Base-by-base conservation (phyloP, 2,329 filamentous ascomycete genomes). In the Plenodomus tracheiphilus region DNA sequence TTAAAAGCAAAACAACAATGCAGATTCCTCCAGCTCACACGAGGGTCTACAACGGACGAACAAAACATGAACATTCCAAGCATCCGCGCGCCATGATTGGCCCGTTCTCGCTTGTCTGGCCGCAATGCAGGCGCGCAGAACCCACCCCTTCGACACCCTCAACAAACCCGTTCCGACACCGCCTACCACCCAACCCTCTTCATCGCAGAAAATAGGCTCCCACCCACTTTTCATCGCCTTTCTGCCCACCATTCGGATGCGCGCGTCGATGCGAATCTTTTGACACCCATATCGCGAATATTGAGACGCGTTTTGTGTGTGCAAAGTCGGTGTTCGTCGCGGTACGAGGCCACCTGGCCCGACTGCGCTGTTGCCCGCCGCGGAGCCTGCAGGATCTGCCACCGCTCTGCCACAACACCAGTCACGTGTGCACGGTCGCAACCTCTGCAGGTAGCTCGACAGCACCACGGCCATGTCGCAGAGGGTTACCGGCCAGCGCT, bases 401-500 rank as follows among this genome's bases (percentile, higher is more conserved):
- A 40, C 36, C 43, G 34, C 41, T 40, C 42, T 51, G 47, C 48
- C 28, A 43, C 47, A 51, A 41, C 37, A 37, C 34, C 46, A 36
- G 60, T 68, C 65, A 68, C 65, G 65, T 68, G 65, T 54, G 35
- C 35, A 37, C 28, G 21, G 18, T 21, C 38, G 34, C 43, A n/a
- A 16, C 18, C 13, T 47, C 37, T 48, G 28, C 43, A n/a, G n/a
- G n/a, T 52, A 37, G 42, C 32, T 47, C 41, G 44, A 43, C 38
- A n/a, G 44, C 56, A 50, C 49, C 49, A 40, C 36, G 61, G 64
- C 41, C 54, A 74, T 74, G 72, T 68, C 71, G 53, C 59, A 66
- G 54, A 65, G 72, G 43, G 64, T 66, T 32, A 66, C 67, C 15
- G 69, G 65, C 45, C 65, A 85, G 75, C 86, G 87, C 76, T 85